phyloP scores from a whole-genome alignment of 2,329 filamentous ascomycete genomes.

The Metarhizium album region DNA sequence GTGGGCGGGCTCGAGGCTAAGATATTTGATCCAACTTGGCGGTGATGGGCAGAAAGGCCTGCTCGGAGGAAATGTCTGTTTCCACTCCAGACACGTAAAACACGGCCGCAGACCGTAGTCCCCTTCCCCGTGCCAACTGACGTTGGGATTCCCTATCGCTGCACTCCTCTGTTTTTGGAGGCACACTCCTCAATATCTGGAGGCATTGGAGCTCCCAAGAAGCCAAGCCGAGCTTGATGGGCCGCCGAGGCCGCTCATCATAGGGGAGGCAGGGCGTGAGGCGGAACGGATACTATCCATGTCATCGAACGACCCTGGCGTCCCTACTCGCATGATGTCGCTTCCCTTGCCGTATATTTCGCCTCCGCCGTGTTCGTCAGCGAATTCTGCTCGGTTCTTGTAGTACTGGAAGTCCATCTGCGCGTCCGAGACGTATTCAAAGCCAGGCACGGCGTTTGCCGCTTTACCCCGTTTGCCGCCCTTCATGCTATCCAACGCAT shows the following conservation, averaged over 20 bases:
- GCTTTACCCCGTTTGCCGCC: slow-evolving; percentile 36
- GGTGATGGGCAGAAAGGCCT: too few relatives aligned
- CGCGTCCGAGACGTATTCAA: slow-evolving; percentile 80
- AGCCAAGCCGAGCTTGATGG: too few relatives aligned
- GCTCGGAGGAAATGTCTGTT: too few relatives aligned
- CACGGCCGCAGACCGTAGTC: too few relatives aligned
- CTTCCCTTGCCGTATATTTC: slow-evolving; percentile 49
- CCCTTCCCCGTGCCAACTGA: too few relatives aligned
- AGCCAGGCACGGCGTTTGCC: slow-evolving; percentile 49
- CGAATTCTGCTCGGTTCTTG: slow-evolving; percentile 83
- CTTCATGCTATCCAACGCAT: slow-evolving; percentile 70
- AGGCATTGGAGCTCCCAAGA: too few relatives aligned
- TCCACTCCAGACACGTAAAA: too few relatives aligned
- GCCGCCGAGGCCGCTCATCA: slow-evolving; percentile 18
- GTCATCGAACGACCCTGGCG: slow-evolving; percentile 43
- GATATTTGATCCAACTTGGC: too few relatives aligned
- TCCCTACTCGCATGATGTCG: slow-evolving; percentile 51
- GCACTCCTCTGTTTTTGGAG: too few relatives aligned
- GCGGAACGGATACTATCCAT: slow-evolving; percentile 24
- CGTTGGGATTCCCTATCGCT: too few relatives aligned
- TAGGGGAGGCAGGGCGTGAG: slow-evolving; percentile 43
- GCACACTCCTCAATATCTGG: too few relatives aligned
- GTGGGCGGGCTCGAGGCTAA: too few relatives aligned
- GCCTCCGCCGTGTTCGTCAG: slow-evolving; percentile 74
- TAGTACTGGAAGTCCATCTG: slow-evolving; percentile 86